These are phyloP conservation scores for Lobosporangium transversale DNA, from an alignment of 192 early-diverging fungal species.

Conservation along the genomic window DNA sequence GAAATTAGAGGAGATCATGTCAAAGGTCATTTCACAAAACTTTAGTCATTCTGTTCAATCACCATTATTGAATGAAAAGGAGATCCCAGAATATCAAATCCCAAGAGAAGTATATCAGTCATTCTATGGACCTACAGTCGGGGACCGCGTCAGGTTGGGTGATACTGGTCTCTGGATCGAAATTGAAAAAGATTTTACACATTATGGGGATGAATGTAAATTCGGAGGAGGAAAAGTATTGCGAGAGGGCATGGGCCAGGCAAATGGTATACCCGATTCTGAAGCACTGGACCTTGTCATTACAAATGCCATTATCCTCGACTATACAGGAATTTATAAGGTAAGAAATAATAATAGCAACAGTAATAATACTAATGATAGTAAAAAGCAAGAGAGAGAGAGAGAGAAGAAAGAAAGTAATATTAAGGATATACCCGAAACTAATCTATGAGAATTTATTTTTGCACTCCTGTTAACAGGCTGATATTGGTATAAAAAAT, in stretches of 20 bases:
- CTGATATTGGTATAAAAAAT: constrained; percentile 93
- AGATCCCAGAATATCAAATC: constrained; percentile 69
- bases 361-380: too few relatives aligned
- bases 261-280: constrained; percentile 65
- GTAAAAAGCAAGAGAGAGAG: too few relatives aligned
- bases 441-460: background rate
- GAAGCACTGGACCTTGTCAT: constrained; percentile 94
- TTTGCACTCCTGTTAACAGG: constrained; percentile 49
- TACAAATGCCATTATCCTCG: constrained; percentile 92
- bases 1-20: constrained; percentile 60
- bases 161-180: constrained; percentile 87
- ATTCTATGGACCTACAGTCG: constrained; percentile 92
- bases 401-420: background rate
- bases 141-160: constrained; percentile 88
- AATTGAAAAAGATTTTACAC: constrained; percentile 89
- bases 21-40: constrained; percentile 56
- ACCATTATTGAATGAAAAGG: constrained; percentile 54
- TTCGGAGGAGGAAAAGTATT: constrained; percentile 97
- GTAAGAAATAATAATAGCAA: too few relatives aligned
- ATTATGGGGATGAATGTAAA: constrained; percentile 95
- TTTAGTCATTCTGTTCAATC: constrained; percentile 74
- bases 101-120: constrained; percentile 86
- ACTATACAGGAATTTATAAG: constrained; percentile 96
- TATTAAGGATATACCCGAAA: background rate
- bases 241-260: constrained; percentile 96